phyloP scores from a whole-genome alignment of 352 stramenopile genomes.

The Phytophthora multivora region DNA sequence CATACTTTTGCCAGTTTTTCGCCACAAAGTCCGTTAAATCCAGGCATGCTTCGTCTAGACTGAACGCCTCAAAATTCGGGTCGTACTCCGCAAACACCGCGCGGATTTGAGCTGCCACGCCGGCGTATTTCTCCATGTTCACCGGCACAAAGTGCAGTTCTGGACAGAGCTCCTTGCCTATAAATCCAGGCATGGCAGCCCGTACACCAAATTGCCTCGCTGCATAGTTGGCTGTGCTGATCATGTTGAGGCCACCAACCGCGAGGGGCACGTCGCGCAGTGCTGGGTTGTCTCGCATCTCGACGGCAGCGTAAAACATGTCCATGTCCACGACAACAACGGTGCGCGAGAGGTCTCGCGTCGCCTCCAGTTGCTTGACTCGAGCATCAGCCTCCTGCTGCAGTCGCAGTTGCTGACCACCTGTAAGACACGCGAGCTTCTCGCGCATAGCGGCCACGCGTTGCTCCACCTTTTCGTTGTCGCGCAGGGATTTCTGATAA shows the following conservation, averaged over 20 bases:
- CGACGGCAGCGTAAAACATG: conserved; percentile 97
- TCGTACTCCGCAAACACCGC: conserved; percentile 94
- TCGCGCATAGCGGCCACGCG: conserved; percentile 77
- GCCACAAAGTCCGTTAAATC: conserved; percentile 93
- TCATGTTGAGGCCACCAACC: conserved; percentile 94
- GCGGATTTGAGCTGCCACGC: conserved; percentile 75
- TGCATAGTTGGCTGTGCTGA: conserved; percentile 96
- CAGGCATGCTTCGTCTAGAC: conserved; percentile 95
- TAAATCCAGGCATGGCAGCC: conserved; percentile 96
- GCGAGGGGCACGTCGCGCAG: conserved; percentile 90
- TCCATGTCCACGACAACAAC: conserved; percentile 97
- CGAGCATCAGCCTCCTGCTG: conserved; percentile 47
- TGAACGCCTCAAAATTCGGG: conserved; percentile 89
- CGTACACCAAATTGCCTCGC: conserved; percentile 94
- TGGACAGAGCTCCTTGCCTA: conserved; percentile 94
- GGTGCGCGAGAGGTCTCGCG: conserved; percentile 63
- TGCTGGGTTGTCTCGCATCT: conserved; percentile 92
- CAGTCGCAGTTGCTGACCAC: conserved; percentile 32
- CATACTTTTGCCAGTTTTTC: conserved; percentile 58
- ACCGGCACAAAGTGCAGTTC: conserved; percentile 92
- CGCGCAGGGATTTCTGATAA: conserved; percentile 91
- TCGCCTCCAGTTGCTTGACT: conserved; percentile 59
- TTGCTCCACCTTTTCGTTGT: conserved; percentile 89
- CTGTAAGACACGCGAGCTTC: conserved; percentile 65
- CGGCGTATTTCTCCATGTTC: conserved; percentile 93